A percentile compares a stretch with the other conserved stretches of the same genome.
Conservation (phyloP, 2,329 filamentous ascomycete genomes). For the Colletotrichum sp. region DNA sequence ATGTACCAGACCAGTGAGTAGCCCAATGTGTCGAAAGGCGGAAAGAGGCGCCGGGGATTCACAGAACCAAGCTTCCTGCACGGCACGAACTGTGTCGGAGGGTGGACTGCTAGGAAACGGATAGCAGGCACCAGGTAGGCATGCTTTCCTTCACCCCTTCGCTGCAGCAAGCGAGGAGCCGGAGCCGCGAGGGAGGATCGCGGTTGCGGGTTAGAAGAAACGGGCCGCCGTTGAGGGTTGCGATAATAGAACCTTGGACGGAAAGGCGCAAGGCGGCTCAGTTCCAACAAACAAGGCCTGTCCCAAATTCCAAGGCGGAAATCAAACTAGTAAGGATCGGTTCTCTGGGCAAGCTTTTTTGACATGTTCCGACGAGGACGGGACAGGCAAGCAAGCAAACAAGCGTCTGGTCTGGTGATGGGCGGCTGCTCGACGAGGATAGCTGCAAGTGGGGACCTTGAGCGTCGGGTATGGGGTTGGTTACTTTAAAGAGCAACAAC, state of each 20-base stretch:
- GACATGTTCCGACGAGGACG: conserved; percentile 9
- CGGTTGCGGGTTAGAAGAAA: not conserved
- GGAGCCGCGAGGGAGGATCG: not conserved
- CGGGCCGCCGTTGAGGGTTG: not conserved
- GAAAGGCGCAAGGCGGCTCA: not conserved
- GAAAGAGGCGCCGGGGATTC: conserved; percentile 6
- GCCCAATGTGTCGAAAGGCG: not conserved
- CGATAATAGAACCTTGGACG: not conserved
- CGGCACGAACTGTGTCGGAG: conserved; percentile 2
- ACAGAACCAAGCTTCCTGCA: conserved; percentile 4
- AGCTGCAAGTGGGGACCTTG: conserved; percentile 15
- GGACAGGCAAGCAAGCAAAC: conserved; percentile 3
- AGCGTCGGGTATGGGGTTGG: conserved; percentile 13
- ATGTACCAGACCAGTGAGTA: not conserved
- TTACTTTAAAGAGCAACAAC: conserved; percentile 19
- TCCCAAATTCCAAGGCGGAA: not conserved
- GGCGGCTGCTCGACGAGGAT: not conserved
- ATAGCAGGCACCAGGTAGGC: conserved; percentile 9
- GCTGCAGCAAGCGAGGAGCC: not conserved
- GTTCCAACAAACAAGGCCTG: not conserved
- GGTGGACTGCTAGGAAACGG: not conserved
- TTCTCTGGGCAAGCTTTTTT: conserved; percentile 8
- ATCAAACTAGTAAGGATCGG: conserved; percentile 14
- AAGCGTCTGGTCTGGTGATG: not conserved
- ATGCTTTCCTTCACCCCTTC: conserved; percentile 7